Conservation (phyloP, 306 rosid genomes). For the Hippophae gyantsensis region DNA sequence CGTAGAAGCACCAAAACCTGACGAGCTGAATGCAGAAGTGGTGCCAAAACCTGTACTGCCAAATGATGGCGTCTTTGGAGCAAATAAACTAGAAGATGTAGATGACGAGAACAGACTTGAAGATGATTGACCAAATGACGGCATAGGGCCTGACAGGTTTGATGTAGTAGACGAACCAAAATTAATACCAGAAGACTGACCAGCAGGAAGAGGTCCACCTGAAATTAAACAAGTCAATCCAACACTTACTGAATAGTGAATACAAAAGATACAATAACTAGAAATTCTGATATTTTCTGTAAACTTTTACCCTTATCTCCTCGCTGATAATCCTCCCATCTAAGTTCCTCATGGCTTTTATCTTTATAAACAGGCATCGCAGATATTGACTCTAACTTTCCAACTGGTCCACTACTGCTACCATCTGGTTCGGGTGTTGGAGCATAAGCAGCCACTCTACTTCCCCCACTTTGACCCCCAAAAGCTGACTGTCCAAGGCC, state of each 20-base stretch:
- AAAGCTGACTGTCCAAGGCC: constrained; percentile 58
- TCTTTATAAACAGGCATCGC: constrained; percentile 86
- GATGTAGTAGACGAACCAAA: constrained; percentile 44
- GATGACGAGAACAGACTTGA: constrained; percentile 49
- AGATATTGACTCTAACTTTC: constrained; percentile 82
- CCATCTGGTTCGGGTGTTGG: constrained; percentile 66
- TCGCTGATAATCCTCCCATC: constrained; percentile 95
- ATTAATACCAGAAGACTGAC: constrained; percentile 40
- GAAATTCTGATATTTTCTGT: background rate
- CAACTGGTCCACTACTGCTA: constrained; percentile 30
- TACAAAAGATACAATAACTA: background rate
- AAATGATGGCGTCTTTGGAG: constrained; percentile 33
- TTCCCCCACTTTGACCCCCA: constrained; percentile 83
- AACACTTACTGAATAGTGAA: no score
- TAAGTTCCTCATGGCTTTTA: constrained; percentile 89
- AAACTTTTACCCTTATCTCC: constrained; percentile 66
- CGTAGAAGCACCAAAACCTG: constrained; percentile 44
- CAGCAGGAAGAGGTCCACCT: constrained; percentile 79
- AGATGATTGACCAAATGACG: constrained; percentile 52
- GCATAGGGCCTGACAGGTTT: constrained; percentile 41
- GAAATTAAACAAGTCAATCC: constrained; percentile 8
- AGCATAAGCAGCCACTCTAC: constrained; percentile 58
- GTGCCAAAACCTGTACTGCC: constrained; percentile 29
- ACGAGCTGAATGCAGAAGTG: constrained; percentile 50
- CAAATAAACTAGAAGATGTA: constrained; percentile 54